Evolutionary conservation across 1,284 basidiomycete genomes (phyloP), one percentile per base, ranked within the genome.

Genomic region (Marasmius fiardii): DNA sequence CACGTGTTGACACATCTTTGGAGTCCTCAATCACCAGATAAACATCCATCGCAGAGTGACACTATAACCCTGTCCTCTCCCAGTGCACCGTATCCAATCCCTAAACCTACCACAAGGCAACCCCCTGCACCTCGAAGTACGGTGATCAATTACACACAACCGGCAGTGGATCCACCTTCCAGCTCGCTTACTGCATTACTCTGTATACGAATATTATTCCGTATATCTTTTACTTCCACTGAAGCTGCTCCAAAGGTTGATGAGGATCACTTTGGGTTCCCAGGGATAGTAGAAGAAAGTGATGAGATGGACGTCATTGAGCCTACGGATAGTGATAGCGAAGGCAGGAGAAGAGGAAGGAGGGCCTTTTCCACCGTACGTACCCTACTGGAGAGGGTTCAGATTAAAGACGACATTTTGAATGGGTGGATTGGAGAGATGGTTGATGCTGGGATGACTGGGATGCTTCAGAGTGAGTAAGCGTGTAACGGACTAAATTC

Each of bases 191-290:
- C 88, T 0, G 87, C 90, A 2, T 69, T 92, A 10, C 79, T 92
- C 11, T 84, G 88, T 61, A 78, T 91, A 44, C 85, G 90, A 3
- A 80, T 90, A 51, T 74, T 92, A 16, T 92, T 89, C 68, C 80
- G 88, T 31, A 80, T 82, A 2, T 83, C 90, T 1, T 91, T 90
- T 61, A 85, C 86, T 14, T 81, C 86, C 2, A 68, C 71, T 12
- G 88, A 90, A 58, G 78, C 79, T 26, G 89, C 90, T 0, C 89
- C 89, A 14, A 77, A 86, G 12, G 82, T 78, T 2, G 89, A 92
- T 65, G 85, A 79, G 8, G 86, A 92, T 58, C 88, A 90, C 61
- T 92, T 92, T 67, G 90, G 90, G 2, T 92, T 92, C 67, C 90
- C 90, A 5, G 89, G 87, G 0, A 53, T 86, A 47, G 75, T 87